A percentile compares a stretch with the other conserved stretches of the same genome.
These are phyloP conservation scores for Parastagonospora nodorum DNA, from an alignment of 2,329 filamentous ascomycete species.

Conservation along the genomic window DNA sequence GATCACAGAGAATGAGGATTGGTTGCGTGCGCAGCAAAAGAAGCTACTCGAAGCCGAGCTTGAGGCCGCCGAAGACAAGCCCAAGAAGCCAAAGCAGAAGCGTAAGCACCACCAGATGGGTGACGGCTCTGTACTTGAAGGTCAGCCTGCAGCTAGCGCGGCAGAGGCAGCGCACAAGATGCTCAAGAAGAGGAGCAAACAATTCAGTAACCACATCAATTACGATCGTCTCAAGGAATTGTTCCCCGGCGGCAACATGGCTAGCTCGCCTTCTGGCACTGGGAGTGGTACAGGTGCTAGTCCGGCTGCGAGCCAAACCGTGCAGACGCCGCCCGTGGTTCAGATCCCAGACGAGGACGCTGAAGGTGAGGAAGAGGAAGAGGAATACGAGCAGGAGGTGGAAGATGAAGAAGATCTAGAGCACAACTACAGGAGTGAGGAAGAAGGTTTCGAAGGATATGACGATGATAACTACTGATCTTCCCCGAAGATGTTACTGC, in stretches of 20 bases:
- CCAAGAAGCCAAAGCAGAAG: conserved; percentile 55
- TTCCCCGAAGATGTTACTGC: background rate
- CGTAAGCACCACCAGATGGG: conserved; percentile 46
- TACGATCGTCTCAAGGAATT: conserved; percentile 53
- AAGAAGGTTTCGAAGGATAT: conserved; percentile 49
- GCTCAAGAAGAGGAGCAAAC: conserved; percentile 51
- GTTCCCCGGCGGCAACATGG: conserved; percentile 34
- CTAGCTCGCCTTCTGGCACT: conserved; percentile 14
- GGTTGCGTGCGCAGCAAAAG: conserved; percentile 83
- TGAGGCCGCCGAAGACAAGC: conserved; percentile 57
- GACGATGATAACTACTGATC: conserved; percentile 30
- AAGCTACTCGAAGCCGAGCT: conserved; percentile 77
- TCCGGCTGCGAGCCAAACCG: conserved; percentile 17
- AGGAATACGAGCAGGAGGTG: conserved; percentile 41
- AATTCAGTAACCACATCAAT: conserved; percentile 53
- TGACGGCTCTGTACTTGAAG: conserved; percentile 50
- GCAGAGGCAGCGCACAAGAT: conserved; percentile 53
- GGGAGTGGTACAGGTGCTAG: conserved; percentile 29
- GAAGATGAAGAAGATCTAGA: conserved; percentile 48
- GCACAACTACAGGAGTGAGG: conserved; percentile 49
- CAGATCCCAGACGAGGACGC: conserved; percentile 14
- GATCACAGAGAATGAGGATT: conserved; percentile 94
- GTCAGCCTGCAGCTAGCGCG: conserved; percentile 49
- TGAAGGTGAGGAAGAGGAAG: conserved; percentile 26
- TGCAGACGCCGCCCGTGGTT: conserved; percentile 9